Evolutionary conservation across 148 eudicot genomes (phyloP).

Genomic region (Diospyros lotus): DNA sequence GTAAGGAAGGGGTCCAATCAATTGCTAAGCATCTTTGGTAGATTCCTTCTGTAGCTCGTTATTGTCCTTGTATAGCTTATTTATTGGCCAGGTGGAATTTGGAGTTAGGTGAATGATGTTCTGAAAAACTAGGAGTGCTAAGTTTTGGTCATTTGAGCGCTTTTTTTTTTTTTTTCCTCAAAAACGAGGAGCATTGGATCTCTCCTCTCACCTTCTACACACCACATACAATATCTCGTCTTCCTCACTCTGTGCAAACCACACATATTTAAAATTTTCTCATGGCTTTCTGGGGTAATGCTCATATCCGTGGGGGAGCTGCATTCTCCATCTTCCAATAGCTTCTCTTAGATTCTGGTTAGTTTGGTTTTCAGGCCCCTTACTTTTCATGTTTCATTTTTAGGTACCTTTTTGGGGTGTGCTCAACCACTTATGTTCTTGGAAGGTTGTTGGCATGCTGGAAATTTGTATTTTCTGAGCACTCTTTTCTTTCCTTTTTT

Average conservation of each 20-base stretch:
- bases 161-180: neutral
- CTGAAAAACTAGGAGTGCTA: neutral
- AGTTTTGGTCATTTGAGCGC: neutral
- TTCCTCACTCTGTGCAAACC: neutral
- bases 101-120: neutral
- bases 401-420: neutral
- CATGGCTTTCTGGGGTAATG: neutral
- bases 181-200: neutral
- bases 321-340: conserved; percentile 1
- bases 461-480: neutral
- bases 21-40: neutral
- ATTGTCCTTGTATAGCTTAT: neutral
- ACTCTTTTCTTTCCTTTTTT: too few species aligned
- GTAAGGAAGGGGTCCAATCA: neutral
- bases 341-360: conserved; percentile 5
- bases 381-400: neutral
- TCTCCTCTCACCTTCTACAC: neutral
- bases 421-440: neutral
- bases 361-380: neutral
- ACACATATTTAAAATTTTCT: neutral
- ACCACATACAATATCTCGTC: neutral
- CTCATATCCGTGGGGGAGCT: neutral
- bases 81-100: neutral
- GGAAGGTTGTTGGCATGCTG: neutral
- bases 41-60: neutral